phyloP scores from a whole-genome alignment of 805 yeast genomes.

The Kazachstania africana region DNA sequence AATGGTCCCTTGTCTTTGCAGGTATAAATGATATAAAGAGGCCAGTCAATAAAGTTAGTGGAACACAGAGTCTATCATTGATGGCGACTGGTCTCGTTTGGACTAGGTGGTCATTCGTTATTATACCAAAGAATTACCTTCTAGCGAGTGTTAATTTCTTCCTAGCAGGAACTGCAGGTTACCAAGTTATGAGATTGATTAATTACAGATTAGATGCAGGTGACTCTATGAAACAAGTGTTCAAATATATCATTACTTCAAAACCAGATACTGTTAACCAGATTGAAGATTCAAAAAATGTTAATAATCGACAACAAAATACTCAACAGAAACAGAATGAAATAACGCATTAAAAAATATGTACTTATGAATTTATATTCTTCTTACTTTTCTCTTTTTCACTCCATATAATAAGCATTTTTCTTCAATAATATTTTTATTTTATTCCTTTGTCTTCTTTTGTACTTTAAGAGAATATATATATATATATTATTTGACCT shows the following conservation, averaged over 20 bases:
- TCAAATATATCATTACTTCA: conserved; percentile 39
- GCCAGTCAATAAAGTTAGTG: conserved; percentile 86
- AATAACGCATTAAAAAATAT: background rate
- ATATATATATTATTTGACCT: conserved; percentile 1
- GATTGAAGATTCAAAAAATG: background rate
- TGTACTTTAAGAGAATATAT: background rate
- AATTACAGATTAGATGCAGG: conserved; percentile 56
- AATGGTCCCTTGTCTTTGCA: conserved; percentile 86
- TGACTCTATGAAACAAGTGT: conserved; percentile 44
- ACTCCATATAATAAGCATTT: too few species aligned
- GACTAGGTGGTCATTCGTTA: conserved; percentile 97
- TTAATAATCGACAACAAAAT: background rate
- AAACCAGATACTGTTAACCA: background rate
- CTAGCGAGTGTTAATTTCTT: conserved; percentile 92
- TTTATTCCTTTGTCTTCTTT: background rate
- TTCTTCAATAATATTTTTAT: too few species aligned
- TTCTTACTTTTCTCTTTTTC: too few species aligned
- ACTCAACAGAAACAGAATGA: background rate
- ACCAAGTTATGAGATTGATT: conserved; percentile 63
- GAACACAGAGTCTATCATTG: conserved; percentile 56
- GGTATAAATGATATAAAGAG: conserved; percentile 78
- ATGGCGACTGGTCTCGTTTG: conserved; percentile 88
- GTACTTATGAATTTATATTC: too few species aligned
- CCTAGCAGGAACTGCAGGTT: conserved; percentile 80
- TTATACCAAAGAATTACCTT: conserved; percentile 74